Base-by-base conservation (phyloP, 768 basidiomycete genomes). In the Cyclocybe cylindracea region DNA sequence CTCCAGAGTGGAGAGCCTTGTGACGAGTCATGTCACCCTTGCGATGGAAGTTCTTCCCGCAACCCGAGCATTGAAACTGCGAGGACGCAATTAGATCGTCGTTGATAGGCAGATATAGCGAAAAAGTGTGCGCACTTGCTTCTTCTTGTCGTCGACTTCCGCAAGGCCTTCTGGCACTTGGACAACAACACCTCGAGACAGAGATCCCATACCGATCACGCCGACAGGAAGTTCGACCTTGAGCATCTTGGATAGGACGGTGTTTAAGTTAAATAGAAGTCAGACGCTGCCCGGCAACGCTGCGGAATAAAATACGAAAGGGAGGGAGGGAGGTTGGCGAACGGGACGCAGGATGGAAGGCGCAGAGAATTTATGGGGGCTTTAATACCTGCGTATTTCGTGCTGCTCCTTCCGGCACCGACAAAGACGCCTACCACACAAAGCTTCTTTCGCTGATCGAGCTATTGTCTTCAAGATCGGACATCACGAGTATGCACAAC, bases 11-110 rank as follows among this genome's bases (percentile, higher is more conserved):
- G 16, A 78, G 61, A 16, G 62, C 55, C 46, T 71, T 53, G 57
- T 90, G 88, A 53, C 87, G 80, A 39, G 69, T 78, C 35, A 84
- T 75, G 61, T 89, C 87, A 16, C 79, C 79, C 62, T 78, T 80
- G 41, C 85, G 79, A 3, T 64, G 58, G 59, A 89, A 87, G 31
- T 59, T 47, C 57, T 78, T 84, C 5, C 40, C 24, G 68, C 85
- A 88, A 46, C 65, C 55, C 34, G 63, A 34, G 61, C 82, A 83
- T 44, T 51, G 50, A 44, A 59, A 53, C 58, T 65, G 31, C n/a
- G 29, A 34, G 36, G 19, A 35, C 13, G 35, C 24, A 8, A 31
- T 33, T 38, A 13, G 36, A 49, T 24, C 36, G 19, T 33, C 10
- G 42, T 14, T 24, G 29, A 34, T 42, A 18, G 14, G 33, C 46